Percentiles rank a stretch among this genome's conserved stretches.
Conservation (phyloP, 495 filamentous ascomycete genomes). For the Penicillium fimorum region DNA sequence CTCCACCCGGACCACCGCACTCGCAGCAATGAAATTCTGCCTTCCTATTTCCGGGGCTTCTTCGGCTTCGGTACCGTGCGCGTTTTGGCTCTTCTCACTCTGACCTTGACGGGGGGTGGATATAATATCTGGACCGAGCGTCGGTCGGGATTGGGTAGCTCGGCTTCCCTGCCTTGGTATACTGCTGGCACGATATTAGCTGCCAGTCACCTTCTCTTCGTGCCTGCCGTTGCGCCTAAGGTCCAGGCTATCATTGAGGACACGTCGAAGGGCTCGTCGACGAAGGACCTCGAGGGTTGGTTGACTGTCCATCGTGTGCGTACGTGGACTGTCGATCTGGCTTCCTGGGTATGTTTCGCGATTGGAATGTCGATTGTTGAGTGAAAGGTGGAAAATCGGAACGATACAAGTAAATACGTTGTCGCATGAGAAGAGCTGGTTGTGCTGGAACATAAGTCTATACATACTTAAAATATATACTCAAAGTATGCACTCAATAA, state of each 20-base stretch:
- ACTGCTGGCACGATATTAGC: background rate
- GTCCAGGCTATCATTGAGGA: background rate
- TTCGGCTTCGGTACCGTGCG: background rate
- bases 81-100: background rate
- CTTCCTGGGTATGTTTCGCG: background rate
- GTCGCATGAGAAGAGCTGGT: background rate
- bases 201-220: slow-evolving; percentile 1
- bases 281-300: slow-evolving; percentile 1
- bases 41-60: background rate
- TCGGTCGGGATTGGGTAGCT: background rate
- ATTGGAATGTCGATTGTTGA: background rate
- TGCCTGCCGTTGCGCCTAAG: background rate
- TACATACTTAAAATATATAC: too few relatives aligned
- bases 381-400: background rate
- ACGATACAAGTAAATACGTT: background rate
- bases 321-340: slow-evolving; percentile 1
- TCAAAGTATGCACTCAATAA: too few relatives aligned
- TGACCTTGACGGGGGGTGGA: slow-evolving; percentile 1
- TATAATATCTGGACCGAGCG: background rate
- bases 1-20: background rate
- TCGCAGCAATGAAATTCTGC: slow-evolving; percentile 4
- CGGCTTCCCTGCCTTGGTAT: background rate
- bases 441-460: background rate
- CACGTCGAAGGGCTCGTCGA: background rate
- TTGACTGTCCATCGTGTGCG: background rate